Conservation (phyloP, 2,329 filamentous ascomycete genomes). For the Alternaria sp. region DNA sequence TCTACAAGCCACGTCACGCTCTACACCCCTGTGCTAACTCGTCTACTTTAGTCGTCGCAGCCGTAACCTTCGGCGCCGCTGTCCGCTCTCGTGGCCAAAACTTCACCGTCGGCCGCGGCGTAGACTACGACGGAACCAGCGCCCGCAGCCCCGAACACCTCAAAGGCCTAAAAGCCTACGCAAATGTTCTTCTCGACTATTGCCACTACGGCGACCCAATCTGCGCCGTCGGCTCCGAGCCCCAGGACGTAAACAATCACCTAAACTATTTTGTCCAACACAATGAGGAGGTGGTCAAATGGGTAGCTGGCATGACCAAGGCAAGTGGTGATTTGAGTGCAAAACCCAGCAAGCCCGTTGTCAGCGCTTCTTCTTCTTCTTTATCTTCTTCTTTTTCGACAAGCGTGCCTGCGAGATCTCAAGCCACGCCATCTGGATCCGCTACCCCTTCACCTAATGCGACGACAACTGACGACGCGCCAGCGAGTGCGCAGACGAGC, state of each 20-base stretch:
- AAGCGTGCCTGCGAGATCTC: constrained; percentile 15
- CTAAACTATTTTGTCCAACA: constrained; percentile 62
- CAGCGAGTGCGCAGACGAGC: constrained; percentile 20
- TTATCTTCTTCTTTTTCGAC: background rate
- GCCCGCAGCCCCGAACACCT: constrained; percentile 34
- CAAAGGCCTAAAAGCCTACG: constrained; percentile 27
- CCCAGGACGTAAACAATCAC: constrained; percentile 64
- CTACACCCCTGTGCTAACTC: constrained; percentile 1
- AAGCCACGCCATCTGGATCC: constrained; percentile 7
- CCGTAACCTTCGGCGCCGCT: constrained; percentile 39
- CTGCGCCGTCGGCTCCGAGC: constrained; percentile 64
- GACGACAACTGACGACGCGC: constrained; percentile 19
- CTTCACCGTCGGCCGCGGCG: constrained; percentile 37
- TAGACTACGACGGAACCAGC: constrained; percentile 33
- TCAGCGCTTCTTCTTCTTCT: constrained; percentile 5
- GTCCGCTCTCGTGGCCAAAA: constrained; percentile 33
- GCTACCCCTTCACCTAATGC: constrained; percentile 2
- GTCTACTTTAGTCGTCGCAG: constrained; percentile 32
- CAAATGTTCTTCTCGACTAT: constrained; percentile 65
- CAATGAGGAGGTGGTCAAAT: constrained; percentile 34
- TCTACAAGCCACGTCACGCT: background rate
- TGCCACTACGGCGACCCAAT: constrained; percentile 70
- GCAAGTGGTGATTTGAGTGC: constrained; percentile 23
- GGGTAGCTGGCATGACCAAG: constrained; percentile 31
- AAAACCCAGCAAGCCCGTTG: constrained; percentile 19